These are phyloP conservation scores for Aspergillus intermedius DNA, from an alignment of 2,329 filamentous ascomycete genomes.

Conservation along the genomic window DNA sequence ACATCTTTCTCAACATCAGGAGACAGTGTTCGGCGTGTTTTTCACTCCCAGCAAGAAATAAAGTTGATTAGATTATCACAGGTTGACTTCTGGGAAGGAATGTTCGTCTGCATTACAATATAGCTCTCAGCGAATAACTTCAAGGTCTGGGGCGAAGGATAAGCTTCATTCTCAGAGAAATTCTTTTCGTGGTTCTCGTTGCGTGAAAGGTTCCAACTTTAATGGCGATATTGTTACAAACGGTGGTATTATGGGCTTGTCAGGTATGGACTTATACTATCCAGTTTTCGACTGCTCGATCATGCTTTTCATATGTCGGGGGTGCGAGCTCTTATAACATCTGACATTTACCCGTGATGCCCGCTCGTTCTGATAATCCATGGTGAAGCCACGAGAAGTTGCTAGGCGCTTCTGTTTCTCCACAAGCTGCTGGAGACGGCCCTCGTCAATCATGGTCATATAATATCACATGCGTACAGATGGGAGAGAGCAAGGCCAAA, in stretches of 20 bases:
- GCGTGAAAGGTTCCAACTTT: conserved; percentile 4
- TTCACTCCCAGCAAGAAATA: conserved; percentile 9
- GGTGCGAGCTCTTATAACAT: too few species aligned
- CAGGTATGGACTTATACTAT: not conserved
- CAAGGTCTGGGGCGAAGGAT: conserved; percentile 4
- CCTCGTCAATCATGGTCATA: too few species aligned
- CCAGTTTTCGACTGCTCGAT: not conserved
- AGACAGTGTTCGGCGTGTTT: conserved; percentile 6
- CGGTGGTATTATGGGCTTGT: not conserved
- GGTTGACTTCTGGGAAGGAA: conserved; percentile 5
- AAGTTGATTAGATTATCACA: conserved; percentile 7
- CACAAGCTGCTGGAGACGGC: too few species aligned
- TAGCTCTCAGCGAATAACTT: conserved; percentile 12
- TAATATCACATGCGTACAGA: too few species aligned
- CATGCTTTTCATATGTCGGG: not conserved
- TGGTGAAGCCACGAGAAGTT: too few species aligned
- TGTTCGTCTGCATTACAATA: conserved; percentile 3
- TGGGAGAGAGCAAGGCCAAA: too few species aligned
- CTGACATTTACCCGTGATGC: too few species aligned
- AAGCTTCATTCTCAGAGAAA: conserved; percentile 4
- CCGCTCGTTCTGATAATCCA: too few species aligned
- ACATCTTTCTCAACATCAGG: conserved; percentile 9
- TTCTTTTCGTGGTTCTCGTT: conserved; percentile 2
- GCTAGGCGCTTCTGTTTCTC: too few species aligned
- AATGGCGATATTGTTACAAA: not conserved